These are phyloP conservation scores for Globisporangium alternatum DNA, from an alignment of 352 stramenopile genomes.

Conservation along the genomic window DNA sequence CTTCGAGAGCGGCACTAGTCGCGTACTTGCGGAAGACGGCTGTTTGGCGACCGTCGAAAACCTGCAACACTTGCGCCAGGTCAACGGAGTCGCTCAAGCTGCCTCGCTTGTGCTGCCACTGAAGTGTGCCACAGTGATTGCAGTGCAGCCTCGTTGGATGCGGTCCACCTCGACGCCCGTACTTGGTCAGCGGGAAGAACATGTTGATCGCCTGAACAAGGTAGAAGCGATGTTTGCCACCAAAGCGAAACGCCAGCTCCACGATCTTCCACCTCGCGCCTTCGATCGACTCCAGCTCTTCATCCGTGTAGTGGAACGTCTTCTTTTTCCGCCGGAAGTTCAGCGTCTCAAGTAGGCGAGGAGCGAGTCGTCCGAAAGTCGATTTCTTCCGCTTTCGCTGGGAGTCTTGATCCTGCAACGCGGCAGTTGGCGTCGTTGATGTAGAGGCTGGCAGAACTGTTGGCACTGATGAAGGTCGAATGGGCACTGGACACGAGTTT, in stretches of 20 bases:
- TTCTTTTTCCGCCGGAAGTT: conserved; percentile 69
- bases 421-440: conserved; percentile 9
- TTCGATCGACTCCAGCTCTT: conserved; percentile 76
- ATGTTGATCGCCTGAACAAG: conserved; percentile 87
- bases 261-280: conserved; percentile 85
- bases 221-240: conserved; percentile 80
- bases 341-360: conserved; percentile 52
- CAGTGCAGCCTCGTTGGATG: conserved; percentile 76
- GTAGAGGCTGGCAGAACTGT: conserved; percentile 7
- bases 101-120: conserved; percentile 87
- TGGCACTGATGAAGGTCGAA: background rate
- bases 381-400: conserved; percentile 48
- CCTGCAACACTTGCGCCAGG: conserved; percentile 63
- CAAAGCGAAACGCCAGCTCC: conserved; percentile 82
- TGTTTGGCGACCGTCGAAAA: conserved; percentile 66
- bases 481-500: conserved; percentile 58
- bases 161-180: conserved; percentile 64
- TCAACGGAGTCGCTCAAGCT: conserved; percentile 67
- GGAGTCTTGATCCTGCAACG: conserved; percentile 11
- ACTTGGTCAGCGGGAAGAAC: conserved; percentile 82
- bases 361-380: conserved; percentile 53
- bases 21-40: conserved; percentile 79
- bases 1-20: conserved; percentile 35
- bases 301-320: conserved; percentile 75
- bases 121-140: conserved; percentile 74